Conservation (phyloP, 768 basidiomycete species). For the Hypholoma fasciculare region DNA sequence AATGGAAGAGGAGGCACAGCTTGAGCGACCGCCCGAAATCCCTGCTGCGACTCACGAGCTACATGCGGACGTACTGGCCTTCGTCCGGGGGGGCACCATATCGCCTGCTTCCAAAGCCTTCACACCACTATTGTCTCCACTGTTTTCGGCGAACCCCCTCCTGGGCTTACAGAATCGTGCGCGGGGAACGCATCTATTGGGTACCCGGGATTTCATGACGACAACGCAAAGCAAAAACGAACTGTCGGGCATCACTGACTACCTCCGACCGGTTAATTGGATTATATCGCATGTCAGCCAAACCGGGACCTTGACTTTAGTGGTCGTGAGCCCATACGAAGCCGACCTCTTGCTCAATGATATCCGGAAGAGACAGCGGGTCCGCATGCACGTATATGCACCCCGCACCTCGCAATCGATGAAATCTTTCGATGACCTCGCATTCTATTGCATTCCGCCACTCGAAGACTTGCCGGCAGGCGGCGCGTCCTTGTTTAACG, state of each 20-base stretch:
- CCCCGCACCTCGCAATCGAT: conserved; percentile 34
- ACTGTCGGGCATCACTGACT: conserved; percentile 19
- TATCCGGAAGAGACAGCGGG: conserved; percentile 30
- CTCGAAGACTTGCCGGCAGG: conserved; percentile 4
- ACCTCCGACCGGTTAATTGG: conserved; percentile 44
- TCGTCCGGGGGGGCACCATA: conserved; percentile 30
- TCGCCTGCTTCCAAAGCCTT: conserved; percentile 16
- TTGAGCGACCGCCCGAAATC: conserved; percentile 33
- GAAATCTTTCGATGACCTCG: conserved; percentile 36
- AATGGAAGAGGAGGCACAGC: conserved; percentile 39
- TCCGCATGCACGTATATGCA: conserved; percentile 43
- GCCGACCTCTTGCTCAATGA: conserved; percentile 33
- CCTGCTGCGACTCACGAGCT: conserved; percentile 27
- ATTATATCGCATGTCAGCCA: conserved; percentile 27
- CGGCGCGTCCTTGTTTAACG: conserved; percentile 14
- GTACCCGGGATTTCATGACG: conserved; percentile 33
- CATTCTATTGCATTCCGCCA: conserved; percentile 27
- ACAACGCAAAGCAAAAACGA: conserved; percentile 23
- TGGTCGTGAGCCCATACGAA: conserved; percentile 42
- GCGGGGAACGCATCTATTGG: conserved; percentile 25
- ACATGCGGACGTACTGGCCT: conserved; percentile 21
- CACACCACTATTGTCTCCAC: conserved; percentile 16
- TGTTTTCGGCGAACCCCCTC: conserved; percentile 9
- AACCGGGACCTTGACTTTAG: conserved; percentile 15
- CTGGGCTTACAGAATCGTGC: conserved; percentile 1